A percentile compares a stretch with the other conserved stretches of the same genome.
These are phyloP conservation scores for Coemansia sp. DNA, from an alignment of 192 early-diverging fungal species.

Conservation along the genomic window DNA sequence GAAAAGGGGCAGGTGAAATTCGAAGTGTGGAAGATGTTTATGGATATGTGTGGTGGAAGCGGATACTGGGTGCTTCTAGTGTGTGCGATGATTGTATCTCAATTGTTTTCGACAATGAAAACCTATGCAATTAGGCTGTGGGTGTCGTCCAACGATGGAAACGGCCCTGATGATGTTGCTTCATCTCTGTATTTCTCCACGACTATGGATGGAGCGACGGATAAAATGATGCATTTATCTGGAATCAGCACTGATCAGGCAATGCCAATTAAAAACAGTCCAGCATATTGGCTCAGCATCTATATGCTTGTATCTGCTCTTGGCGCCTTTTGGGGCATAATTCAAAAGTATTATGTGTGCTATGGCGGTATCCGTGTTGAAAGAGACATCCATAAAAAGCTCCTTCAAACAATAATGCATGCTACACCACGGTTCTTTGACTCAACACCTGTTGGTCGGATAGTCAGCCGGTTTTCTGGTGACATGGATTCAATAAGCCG, in stretches of 20 bases:
- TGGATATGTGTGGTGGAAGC: conserved; percentile 60
- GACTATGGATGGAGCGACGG: not conserved
- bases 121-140: conserved; percentile 67
- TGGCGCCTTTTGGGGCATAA: conserved; percentile 38
- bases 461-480: conserved; percentile 87
- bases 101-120: conserved; percentile 50
- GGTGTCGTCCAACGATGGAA: conserved; percentile 31
- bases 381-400: conserved; percentile 54
- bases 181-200: not conserved
- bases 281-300: conserved; percentile 60
- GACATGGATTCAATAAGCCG: conserved; percentile 87
- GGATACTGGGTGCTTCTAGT: conserved; percentile 62
- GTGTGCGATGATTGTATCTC: conserved; percentile 30
- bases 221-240: conserved; percentile 31
- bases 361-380: conserved; percentile 54
- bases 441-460: conserved; percentile 79
- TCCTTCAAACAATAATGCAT: conserved; percentile 61
- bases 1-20: conserved; percentile 69
- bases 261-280: conserved; percentile 9
- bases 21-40: conserved; percentile 73
- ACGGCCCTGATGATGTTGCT: not conserved
- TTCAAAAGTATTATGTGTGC: conserved; percentile 49
- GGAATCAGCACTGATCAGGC: conserved; percentile 15
- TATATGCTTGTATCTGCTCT: conserved; percentile 63
- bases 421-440: conserved; percentile 87